phyloP scores from a whole-genome alignment of 805 yeast species.

The Pichia californica region DNA sequence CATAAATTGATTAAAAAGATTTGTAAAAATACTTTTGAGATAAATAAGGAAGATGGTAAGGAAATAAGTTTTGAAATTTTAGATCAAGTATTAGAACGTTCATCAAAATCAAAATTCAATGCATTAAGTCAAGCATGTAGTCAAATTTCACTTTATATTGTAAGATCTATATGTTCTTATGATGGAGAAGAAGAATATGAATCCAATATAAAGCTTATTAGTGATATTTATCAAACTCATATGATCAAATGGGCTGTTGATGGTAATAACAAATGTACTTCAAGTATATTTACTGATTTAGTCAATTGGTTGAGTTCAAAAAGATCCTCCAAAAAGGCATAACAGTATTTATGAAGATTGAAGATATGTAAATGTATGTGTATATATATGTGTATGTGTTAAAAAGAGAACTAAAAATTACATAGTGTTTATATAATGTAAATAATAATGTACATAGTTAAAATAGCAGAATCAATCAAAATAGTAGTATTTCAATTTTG shows the following conservation, averaged over 20 bases:
- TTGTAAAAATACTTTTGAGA: conserved; percentile 38
- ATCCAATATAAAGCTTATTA: conserved; percentile 35
- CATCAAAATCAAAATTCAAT: conserved; percentile 39
- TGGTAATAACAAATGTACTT: conserved; percentile 40
- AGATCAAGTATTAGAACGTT: conserved; percentile 37
- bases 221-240: conserved; percentile 49
- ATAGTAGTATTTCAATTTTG: not conserved
- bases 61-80: conserved; percentile 24
- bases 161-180: conserved; percentile 45
- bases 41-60: conserved; percentile 16
- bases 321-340: conserved; percentile 18
- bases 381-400: not conserved
- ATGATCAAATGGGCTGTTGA: conserved; percentile 56
- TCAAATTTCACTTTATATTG: conserved; percentile 58
- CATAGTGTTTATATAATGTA: too few relatives aligned
- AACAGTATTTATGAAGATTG: not conserved
- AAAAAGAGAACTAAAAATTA: too few relatives aligned
- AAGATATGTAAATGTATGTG: not conserved
- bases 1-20: conserved; percentile 63
- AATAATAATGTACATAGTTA: conserved; percentile 1
- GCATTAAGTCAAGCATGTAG: conserved; percentile 52
- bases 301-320: conserved; percentile 71
- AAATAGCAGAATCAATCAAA: not conserved
- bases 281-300: conserved; percentile 65
- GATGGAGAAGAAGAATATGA: conserved; percentile 27